Evolutionary conservation across 2,329 filamentous ascomycete species (phyloP).

Genomic region (Aspergillus thermomutatus): DNA sequence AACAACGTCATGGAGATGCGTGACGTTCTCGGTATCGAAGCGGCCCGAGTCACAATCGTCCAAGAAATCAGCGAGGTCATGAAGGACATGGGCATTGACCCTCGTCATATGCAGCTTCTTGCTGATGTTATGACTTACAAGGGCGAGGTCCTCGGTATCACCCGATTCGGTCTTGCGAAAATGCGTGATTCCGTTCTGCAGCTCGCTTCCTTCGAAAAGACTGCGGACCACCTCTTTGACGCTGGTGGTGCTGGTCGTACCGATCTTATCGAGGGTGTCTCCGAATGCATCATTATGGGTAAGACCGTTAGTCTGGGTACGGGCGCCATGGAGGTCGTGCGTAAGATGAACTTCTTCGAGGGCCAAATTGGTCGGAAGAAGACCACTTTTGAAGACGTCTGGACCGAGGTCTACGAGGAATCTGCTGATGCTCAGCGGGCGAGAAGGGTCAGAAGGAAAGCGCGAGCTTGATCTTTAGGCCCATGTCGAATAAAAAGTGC

Average conservation of each 20-base stretch:
- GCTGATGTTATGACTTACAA: constrained; percentile 99
- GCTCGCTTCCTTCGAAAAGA: constrained; percentile 96
- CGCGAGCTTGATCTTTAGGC: neutral
- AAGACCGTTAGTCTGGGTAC: constrained; percentile 91
- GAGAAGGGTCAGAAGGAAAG: constrained; percentile 2
- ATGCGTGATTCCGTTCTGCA: constrained; percentile 94
- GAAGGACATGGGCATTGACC: constrained; percentile 92
- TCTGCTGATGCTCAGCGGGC: constrained; percentile 15
- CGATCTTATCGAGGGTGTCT: constrained; percentile 88
- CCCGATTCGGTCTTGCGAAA: constrained; percentile 91
- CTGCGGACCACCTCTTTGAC: constrained; percentile 93
- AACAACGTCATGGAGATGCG: constrained; percentile 90
- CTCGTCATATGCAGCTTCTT: constrained; percentile 93
- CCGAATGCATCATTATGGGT: constrained; percentile 97
- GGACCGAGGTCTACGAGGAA: constrained; percentile 30
- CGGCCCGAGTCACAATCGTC: constrained; percentile 84
- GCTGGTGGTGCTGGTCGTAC: constrained; percentile 89
- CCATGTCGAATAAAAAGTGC: too few relatives aligned
- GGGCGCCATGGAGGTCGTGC: constrained; percentile 84
- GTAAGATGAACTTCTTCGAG: constrained; percentile 66
- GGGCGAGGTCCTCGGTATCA: constrained; percentile 94
- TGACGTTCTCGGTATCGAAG: constrained; percentile 90
- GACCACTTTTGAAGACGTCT: constrained; percentile 65
- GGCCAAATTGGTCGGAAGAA: constrained; percentile 57
- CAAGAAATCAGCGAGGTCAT: constrained; percentile 86